Evolutionary conservation across 352 stramenopile species (phyloP), one percentile per base, ranked within the genome.

Genomic region (Phytopythium vexans): DNA sequence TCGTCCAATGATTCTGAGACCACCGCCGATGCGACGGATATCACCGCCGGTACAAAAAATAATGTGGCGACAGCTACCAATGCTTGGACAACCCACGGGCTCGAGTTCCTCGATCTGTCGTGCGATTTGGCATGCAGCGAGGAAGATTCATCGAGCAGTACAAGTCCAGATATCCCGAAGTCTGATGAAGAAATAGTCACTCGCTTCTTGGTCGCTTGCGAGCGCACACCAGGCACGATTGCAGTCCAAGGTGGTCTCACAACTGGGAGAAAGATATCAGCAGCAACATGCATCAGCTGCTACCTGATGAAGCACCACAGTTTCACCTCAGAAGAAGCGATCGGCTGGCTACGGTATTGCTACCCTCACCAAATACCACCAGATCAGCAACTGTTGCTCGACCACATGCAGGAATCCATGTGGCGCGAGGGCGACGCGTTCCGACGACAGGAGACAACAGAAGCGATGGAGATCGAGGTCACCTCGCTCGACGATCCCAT

Each of bases 231-330:
- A 1, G 76, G 69, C 32, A 45, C 75, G n/a, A 69, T 92, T 8
- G 80, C 78, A 0, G 65, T 91, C 21, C 21, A 27, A 27, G 21
- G 21, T 27, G 21, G 21, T 2, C 21, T 27, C 21, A 27, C 21
- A 27, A 27, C 21, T 27, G 21, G 21, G 21, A 27, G 21, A 27
- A 27, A 27, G 21, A 27, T 60, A 71, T 78, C 90, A 6, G 98
- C 96, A 0, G 95, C 91, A 1, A 98, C 94, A 0, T 98, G 93
- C 63, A 98, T 99, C 37, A 96, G 92, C 6, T 97, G 92, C 49
- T 99, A 98, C 64, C 65, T 99, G 35, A 99, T 99, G 94, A 99
- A 99, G 66, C 96, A 99, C 58, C 94, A 88, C 37, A 65, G 67
- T 34, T 95, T 99, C 44, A 98, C 94, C 0, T 94, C 96, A 0